Percentiles rank a stretch among this genome's conserved stretches.
Conservation (phyloP, 176 grass and related monocot species). For the Oryza longistaminata region DNA sequence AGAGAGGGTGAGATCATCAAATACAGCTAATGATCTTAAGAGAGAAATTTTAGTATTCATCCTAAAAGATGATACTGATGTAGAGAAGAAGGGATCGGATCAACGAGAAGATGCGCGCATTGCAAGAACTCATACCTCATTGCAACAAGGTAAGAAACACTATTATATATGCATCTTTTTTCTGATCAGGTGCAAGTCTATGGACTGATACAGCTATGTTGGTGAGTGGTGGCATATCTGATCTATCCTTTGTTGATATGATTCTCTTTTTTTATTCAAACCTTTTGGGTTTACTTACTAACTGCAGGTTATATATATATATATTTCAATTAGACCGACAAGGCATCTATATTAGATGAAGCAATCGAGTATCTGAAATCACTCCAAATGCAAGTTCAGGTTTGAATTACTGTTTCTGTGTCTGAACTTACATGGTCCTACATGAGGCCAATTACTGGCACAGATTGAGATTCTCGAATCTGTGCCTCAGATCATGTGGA, state of each 20-base stretch:
- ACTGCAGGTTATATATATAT: not conserved
- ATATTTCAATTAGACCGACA: constrained; percentile 62
- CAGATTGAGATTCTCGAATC: constrained; percentile 2
- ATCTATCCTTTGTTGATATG: not conserved
- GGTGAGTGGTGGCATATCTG: constrained; percentile 5
- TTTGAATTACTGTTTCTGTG: constrained; percentile 13
- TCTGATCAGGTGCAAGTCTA: constrained; percentile 14
- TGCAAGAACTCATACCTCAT: constrained; percentile 92
- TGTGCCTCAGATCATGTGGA: constrained; percentile 85
- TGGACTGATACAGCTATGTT: constrained; percentile 21
- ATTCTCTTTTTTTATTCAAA: not conserved
- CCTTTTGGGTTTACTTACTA: not conserved
- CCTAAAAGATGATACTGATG: constrained; percentile 21
- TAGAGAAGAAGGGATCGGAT: constrained; percentile 95
- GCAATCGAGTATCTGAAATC: constrained; percentile 93
- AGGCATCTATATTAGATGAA: constrained; percentile 90
- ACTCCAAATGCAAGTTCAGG: constrained; percentile 97
- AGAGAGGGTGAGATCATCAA: constrained; percentile 83
- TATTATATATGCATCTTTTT: not conserved
- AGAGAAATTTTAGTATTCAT: not conserved
- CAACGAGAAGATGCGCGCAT: constrained; percentile 84
- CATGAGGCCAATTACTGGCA: constrained; percentile 3
- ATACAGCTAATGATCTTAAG: not conserved
- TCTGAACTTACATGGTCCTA: not conserved
- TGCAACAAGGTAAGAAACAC: constrained; percentile 76